Percentiles rank a stretch among this genome's conserved stretches.
These are phyloP conservation scores for Ustilago shanxiensis DNA, from an alignment of 1,284 basidiomycete genomes.

Conservation along the genomic window DNA sequence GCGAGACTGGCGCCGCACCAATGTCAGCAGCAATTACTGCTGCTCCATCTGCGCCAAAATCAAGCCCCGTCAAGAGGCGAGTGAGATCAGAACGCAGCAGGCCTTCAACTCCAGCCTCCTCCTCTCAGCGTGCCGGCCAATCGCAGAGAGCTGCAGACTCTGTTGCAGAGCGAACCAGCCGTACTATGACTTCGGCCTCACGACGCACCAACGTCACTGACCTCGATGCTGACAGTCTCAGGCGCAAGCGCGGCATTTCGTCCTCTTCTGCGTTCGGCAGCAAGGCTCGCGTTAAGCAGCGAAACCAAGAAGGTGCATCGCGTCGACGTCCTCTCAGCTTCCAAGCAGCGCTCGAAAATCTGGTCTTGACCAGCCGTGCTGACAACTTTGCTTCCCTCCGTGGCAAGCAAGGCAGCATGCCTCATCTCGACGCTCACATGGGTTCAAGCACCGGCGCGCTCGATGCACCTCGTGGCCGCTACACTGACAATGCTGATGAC, in stretches of 20 bases:
- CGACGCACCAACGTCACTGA: constrained; percentile 34
- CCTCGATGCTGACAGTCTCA: constrained; percentile 23
- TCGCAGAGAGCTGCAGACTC: constrained; percentile 27
- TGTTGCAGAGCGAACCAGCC: constrained; percentile 39
- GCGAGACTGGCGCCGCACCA: constrained; percentile 15
- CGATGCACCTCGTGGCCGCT: constrained; percentile 33
- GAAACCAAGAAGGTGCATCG: constrained; percentile 47
- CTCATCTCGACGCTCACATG: constrained; percentile 38
- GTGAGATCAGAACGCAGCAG: constrained; percentile 22
- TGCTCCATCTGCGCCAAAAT: constrained; percentile 17
- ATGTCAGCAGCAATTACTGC: neutral
- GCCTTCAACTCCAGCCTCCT: constrained; percentile 22
- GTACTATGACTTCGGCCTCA: constrained; percentile 29
- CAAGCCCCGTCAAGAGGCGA: constrained; percentile 37
- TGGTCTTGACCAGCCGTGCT: constrained; percentile 41
- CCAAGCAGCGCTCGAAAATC: constrained; percentile 58
- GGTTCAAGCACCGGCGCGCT: constrained; percentile 42
- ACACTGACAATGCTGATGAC: constrained; percentile 11
- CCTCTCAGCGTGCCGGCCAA: constrained; percentile 11
- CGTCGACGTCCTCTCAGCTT: constrained; percentile 62
- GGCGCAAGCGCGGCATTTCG: constrained; percentile 54
- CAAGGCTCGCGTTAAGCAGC: constrained; percentile 59
- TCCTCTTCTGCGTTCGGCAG: constrained; percentile 63
- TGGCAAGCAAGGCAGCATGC: constrained; percentile 47
- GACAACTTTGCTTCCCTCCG: constrained; percentile 48